Evolutionary conservation across 805 yeast genomes (phyloP).

Genomic region (Yarrowia bubula): DNA sequence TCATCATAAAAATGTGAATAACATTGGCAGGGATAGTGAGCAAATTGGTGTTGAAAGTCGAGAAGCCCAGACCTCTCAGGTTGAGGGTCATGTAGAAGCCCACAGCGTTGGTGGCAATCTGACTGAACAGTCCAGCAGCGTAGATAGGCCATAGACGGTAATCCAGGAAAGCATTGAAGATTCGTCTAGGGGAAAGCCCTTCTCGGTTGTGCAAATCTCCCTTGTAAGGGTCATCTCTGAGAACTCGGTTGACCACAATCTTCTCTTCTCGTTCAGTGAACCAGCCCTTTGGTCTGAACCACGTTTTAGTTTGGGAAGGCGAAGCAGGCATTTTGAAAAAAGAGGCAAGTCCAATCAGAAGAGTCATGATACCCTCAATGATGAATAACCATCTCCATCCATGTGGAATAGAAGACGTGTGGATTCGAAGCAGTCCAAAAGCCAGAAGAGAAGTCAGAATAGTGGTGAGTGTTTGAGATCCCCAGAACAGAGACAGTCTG

Average conservation of each 20-base stretch:
- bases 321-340: conserved; percentile 56
- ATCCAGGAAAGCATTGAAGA: conserved; percentile 47
- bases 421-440: conserved; percentile 49
- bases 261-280: conserved; percentile 54
- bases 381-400: conserved; percentile 70
- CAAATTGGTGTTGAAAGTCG: conserved; percentile 51
- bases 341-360: conserved; percentile 50
- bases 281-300: conserved; percentile 52
- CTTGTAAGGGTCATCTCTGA: conserved; percentile 62
- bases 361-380: conserved; percentile 59
- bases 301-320: conserved; percentile 50
- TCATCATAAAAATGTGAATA: conserved; percentile 27
- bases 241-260: conserved; percentile 55
- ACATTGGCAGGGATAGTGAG: conserved; percentile 44
- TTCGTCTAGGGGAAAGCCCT: conserved; percentile 45
- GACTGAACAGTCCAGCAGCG: conserved; percentile 47
- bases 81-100: conserved; percentile 49
- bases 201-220: conserved; percentile 65
- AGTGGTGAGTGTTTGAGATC: conserved; percentile 50
- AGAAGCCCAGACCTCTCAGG: conserved; percentile 51
- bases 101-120: conserved; percentile 42
- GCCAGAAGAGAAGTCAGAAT: conserved; percentile 51
- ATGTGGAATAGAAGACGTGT: conserved; percentile 29
- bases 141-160: conserved; percentile 58
- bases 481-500: conserved; percentile 60